Base-by-base conservation (phyloP, 169 alveolate genomes). In the Plasmodium chabaudi region DNA sequence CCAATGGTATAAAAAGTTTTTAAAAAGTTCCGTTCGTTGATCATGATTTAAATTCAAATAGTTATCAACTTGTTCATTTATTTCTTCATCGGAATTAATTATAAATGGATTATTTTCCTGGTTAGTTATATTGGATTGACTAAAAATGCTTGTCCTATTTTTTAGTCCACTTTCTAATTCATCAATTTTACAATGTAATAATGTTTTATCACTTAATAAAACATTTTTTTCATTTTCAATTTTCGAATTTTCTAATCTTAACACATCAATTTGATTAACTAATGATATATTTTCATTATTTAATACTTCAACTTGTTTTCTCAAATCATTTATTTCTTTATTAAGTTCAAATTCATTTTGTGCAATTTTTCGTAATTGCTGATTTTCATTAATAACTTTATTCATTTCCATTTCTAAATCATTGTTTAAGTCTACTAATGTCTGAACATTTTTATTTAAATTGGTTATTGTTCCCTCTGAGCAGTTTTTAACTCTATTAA, bases 191-290 rank as follows among this genome's bases (percentile, higher is more conserved):
- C 89, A 79, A 59, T 79, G 77, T 34, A 79, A 65, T 53, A 79
- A 34, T 9, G 89, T 79, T 63, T 67, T 79, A 39, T 79, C 89
- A 55, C 89, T 67, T 53, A 79, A 56, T 17, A 79, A 47, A 59
- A 79, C 89, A 51, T 79, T 79, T 79, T 79, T 79, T 69, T 79
- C 89, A 60, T 67, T 79, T 79, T 79, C 89, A 27, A 79, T 79
- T 67, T 79, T 79, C 0, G 89, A 64, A 69, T 79, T 79, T 79
- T 79, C 89, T 69, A 79, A 79, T 46, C 89, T 59, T 53, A 79
- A 69, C 3, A 49, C 46, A 79, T 79, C 89, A 17, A 79, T 79
- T 67, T 79, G 70, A 67, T 79, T 39, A 25, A 79, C 51, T 19
- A 79, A 47, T 7, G 44, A 21, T 25, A 79, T 25, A 19, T 79